phyloP scores from a whole-genome alignment of 2,329 filamentous ascomycete genomes.

The Aspergillus hiratsukae region DNA sequence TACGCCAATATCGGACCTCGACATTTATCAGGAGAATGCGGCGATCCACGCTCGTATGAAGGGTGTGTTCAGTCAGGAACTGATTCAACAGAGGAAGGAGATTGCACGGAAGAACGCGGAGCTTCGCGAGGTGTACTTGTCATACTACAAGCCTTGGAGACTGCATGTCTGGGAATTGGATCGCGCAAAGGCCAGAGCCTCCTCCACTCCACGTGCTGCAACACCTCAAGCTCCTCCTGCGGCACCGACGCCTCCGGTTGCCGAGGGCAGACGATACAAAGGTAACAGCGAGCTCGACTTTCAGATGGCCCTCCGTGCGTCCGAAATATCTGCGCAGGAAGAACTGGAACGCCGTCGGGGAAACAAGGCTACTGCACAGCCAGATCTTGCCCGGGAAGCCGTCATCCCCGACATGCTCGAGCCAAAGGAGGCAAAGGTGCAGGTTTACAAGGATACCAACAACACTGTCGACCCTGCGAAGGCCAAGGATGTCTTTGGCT shows the following conservation, averaged over 20 bases:
- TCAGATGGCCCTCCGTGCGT: slow-evolving; percentile 45
- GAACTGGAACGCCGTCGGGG: slow-evolving; percentile 43
- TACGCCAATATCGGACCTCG: slow-evolving; percentile 43
- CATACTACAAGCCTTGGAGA: slow-evolving; percentile 44
- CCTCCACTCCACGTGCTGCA: slow-evolving; percentile 33
- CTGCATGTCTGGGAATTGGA: slow-evolving; percentile 41
- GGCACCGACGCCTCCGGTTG: slow-evolving; percentile 26
- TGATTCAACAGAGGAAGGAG: slow-evolving; percentile 37
- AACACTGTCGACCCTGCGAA: slow-evolving; percentile 35
- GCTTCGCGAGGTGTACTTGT: slow-evolving; percentile 38
- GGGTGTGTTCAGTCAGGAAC: slow-evolving; percentile 33
- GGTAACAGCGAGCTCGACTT: slow-evolving; percentile 49
- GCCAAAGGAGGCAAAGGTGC: slow-evolving; percentile 33
- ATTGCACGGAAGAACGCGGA: slow-evolving; percentile 37
- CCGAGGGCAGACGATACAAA: slow-evolving; percentile 42
- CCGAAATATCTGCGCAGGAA: slow-evolving; percentile 45
- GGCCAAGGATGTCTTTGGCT: slow-evolving; percentile 43
- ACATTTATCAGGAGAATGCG: slow-evolving; percentile 41
- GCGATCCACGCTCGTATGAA: slow-evolving; percentile 36
- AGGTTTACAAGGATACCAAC: slow-evolving; percentile 46
- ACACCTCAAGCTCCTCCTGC: slow-evolving; percentile 32
- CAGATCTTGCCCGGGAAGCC: slow-evolving; percentile 44
- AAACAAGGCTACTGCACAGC: slow-evolving; percentile 40
- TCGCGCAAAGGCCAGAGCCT: slow-evolving; percentile 35
- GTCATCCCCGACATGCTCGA: slow-evolving; percentile 47